These are phyloP conservation scores for Phytophthora agathidicida DNA, from an alignment of 352 stramenopile species.

Conservation along the genomic window DNA sequence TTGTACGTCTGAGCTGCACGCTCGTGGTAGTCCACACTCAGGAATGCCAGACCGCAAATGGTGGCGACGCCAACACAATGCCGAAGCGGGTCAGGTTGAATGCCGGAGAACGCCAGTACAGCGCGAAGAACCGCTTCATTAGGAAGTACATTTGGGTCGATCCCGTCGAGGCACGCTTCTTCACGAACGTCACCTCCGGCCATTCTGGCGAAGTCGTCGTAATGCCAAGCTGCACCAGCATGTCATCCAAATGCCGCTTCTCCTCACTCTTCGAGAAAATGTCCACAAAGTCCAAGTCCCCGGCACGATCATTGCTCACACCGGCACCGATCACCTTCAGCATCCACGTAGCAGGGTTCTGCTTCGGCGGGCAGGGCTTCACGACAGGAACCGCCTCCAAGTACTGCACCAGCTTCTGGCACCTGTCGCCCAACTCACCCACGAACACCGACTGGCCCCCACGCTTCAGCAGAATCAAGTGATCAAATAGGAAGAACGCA, in stretches of 20 bases:
- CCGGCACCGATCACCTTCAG: too few relatives aligned
- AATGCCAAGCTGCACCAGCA: slow-evolving; percentile 13
- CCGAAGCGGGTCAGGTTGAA: too few relatives aligned
- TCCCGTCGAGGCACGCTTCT: too few relatives aligned
- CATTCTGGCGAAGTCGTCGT: not conserved
- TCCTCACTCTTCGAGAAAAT: slow-evolving; percentile 30
- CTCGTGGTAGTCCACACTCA: slow-evolving; percentile 14
- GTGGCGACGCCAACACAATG: slow-evolving; percentile 13
- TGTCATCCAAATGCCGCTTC: slow-evolving; percentile 11
- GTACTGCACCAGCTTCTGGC: too few relatives aligned
- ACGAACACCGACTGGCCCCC: slow-evolving; percentile 70
- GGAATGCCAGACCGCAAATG: slow-evolving; percentile 14
- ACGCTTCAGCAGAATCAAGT: slow-evolving; percentile 63
- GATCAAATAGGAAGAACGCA: slow-evolving; percentile 82
- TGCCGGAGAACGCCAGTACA: too few relatives aligned
- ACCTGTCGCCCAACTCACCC: slow-evolving; percentile 67
- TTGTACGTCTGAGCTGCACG: slow-evolving; percentile 12
- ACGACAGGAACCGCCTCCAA: slow-evolving; percentile 34
- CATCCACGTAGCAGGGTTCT: slow-evolving; percentile 29
- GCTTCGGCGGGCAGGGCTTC: slow-evolving; percentile 32
- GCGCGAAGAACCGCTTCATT: too few relatives aligned
- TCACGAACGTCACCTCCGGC: slow-evolving; percentile 29
- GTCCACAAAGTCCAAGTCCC: slow-evolving; percentile 29
- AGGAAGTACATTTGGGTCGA: too few relatives aligned
- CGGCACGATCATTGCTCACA: slow-evolving; percentile 77